A percentile compares a stretch with the other conserved stretches of the same genome.
These are phyloP conservation scores for Paxillus involutus DNA, from an alignment of 768 basidiomycete genomes.

Conservation along the genomic window DNA sequence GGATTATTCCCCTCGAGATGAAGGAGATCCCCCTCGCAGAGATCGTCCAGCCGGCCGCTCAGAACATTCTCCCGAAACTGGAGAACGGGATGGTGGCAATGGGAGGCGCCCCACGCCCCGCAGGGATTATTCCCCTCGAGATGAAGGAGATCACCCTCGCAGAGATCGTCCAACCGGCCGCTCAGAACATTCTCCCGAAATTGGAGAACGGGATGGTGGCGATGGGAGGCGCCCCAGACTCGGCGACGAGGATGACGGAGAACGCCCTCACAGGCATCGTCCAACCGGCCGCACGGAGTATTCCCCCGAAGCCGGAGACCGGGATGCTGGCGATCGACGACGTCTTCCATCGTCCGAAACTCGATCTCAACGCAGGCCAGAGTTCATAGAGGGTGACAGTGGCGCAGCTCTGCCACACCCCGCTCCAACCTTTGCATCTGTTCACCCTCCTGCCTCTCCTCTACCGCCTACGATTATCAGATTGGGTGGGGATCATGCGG, in stretches of 20 bases:
- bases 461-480: constrained; percentile 30
- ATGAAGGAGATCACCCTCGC: not conserved
- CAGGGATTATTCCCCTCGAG: not conserved
- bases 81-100: too few relatives aligned
- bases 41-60: constrained; percentile 13
- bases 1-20: constrained; percentile 1
- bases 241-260: not conserved
- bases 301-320: constrained; percentile 9
- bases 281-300: constrained; percentile 16
- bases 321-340: constrained; percentile 11
- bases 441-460: constrained; percentile 19
- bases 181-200: constrained; percentile 8
- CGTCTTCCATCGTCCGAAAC: constrained; percentile 7
- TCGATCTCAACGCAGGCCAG: constrained; percentile 9
- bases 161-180: constrained; percentile 13
- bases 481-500: constrained; percentile 17
- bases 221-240: not conserved
- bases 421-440: not conserved
- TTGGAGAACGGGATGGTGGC: not conserved
- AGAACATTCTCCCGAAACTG: constrained; percentile 10
- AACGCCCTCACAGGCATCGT: constrained; percentile 1
- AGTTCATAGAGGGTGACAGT: constrained; percentile 10
- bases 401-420: not conserved
- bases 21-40: not conserved
- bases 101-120: not conserved